phyloP scores from a whole-genome alignment of 352 stramenopile species.

The Globisporangium mamillatum region DNA sequence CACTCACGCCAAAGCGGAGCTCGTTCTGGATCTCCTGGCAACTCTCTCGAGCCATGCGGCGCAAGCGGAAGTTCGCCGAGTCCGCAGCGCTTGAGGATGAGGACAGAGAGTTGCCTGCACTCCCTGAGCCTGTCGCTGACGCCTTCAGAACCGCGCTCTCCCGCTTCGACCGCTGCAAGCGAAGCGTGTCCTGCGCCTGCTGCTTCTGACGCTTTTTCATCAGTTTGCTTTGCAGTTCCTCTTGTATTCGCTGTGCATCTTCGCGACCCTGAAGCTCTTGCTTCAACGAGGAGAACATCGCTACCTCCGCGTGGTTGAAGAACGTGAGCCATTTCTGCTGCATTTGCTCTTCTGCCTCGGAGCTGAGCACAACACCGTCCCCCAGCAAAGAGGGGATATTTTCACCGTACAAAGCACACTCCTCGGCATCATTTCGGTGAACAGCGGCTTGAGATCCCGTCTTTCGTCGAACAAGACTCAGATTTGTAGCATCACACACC shows the following conservation, averaged over 20 bases:
- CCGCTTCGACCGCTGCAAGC: conserved; percentile 31
- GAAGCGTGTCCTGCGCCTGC: conserved; percentile 40
- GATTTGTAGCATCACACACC: background rate
- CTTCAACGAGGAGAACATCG: conserved; percentile 55
- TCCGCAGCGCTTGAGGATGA: conserved; percentile 11
- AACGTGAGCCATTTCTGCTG: conserved; percentile 60
- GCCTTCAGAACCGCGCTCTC: conserved; percentile 10
- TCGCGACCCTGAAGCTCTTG: conserved; percentile 41
- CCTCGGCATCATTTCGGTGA: conserved; percentile 31
- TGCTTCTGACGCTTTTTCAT: conserved; percentile 68
- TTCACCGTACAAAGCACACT: conserved; percentile 44
- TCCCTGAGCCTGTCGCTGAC: background rate
- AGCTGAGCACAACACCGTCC: conserved; percentile 50
- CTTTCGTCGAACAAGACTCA: background rate
- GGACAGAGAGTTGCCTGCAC: background rate
- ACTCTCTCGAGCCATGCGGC: conserved; percentile 52
- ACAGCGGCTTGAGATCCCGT: background rate
- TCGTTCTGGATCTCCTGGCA: conserved; percentile 47
- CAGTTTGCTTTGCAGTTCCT: conserved; percentile 50
- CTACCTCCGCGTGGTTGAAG: conserved; percentile 48
- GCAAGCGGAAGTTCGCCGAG: conserved; percentile 40
- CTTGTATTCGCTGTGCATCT: conserved; percentile 34
- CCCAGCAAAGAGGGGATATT: conserved; percentile 28
- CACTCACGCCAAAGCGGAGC: conserved; percentile 44
- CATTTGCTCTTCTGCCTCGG: conserved; percentile 44